Percentiles rank a stretch among this genome's conserved stretches.
These are phyloP conservation scores for Fragosphaeria purpurea DNA, from an alignment of 2,329 filamentous ascomycete genomes.

Conservation along the genomic window DNA sequence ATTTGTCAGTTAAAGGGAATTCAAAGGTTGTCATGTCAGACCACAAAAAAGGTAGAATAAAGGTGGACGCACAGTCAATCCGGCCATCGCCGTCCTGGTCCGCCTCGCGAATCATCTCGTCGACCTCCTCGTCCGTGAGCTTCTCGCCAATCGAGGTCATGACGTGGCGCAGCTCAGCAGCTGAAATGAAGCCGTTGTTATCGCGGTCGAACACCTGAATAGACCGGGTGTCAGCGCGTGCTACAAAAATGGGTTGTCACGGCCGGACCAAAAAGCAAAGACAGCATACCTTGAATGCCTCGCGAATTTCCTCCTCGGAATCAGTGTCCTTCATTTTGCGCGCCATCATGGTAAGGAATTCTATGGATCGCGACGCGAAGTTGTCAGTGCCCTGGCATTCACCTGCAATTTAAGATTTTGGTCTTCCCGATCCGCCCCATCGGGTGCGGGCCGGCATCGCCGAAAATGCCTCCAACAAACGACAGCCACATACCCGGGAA, in stretches of 20 bases:
- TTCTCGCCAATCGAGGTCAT: conserved; percentile 92
- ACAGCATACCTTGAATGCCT: conserved; percentile 66
- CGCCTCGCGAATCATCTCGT: conserved; percentile 88
- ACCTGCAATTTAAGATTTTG: no score
- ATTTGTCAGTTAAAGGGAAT: neutral
- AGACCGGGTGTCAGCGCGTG: conserved; percentile 2
- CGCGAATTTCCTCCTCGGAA: conserved; percentile 81
- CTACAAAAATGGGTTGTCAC: no score
- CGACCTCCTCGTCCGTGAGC: conserved; percentile 81
- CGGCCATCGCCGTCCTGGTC: conserved; percentile 83
- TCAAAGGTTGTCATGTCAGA: no score
- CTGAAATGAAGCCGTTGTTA: conserved; percentile 87
- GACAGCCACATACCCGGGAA: conserved; percentile 59
- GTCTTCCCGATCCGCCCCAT: no score
- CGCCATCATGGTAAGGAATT: conserved; percentile 90
- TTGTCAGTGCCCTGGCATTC: no score
- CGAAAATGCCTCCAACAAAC: no score
- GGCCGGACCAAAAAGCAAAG: no score
- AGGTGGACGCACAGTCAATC: conserved; percentile 62
- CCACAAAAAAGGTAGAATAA: neutral
- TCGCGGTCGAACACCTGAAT: conserved; percentile 69
- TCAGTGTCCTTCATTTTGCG: conserved; percentile 92
- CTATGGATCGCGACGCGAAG: conserved; percentile 30
- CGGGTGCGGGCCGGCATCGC: no score
- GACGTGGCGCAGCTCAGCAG: conserved; percentile 77